Percentiles rank a stretch among this genome's conserved stretches.
Evolutionary conservation across 1,284 basidiomycete species (phyloP).

Genomic region (Cronartium ribicola): DNA sequence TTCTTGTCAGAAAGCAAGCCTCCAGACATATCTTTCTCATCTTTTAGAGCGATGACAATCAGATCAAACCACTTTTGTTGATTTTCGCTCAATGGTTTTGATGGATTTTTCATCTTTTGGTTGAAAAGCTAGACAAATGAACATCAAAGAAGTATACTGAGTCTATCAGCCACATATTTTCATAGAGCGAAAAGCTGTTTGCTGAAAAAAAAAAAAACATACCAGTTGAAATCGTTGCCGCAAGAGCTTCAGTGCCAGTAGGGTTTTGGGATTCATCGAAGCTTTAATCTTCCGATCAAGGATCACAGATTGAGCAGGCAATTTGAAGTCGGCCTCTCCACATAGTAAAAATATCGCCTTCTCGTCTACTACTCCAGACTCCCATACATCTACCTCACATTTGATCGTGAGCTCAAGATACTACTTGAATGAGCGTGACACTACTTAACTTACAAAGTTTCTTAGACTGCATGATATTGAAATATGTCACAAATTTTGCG

Average conservation of each 20-base stretch:
- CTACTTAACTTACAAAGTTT: slow-evolving; percentile 60
- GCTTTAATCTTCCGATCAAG: slow-evolving; percentile 44
- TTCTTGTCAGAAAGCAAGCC: background rate
- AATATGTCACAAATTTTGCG: slow-evolving; percentile 71
- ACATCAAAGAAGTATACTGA: background rate
- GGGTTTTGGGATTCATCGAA: slow-evolving; percentile 36
- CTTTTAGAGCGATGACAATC: slow-evolving; percentile 26
- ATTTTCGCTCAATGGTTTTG: slow-evolving; percentile 21
- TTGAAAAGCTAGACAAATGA: slow-evolving; percentile 21
- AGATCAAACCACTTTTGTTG: slow-evolving; percentile 41
- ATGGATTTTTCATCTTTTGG: slow-evolving; percentile 42
- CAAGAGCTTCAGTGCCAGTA: slow-evolving; percentile 34
- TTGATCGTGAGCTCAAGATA: background rate
- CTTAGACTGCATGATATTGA: slow-evolving; percentile 88
- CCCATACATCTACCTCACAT: slow-evolving; percentile 68
- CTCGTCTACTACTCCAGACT: slow-evolving; percentile 84
- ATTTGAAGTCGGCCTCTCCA: slow-evolving; percentile 79
- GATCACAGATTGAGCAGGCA: slow-evolving; percentile 48
- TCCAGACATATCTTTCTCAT: slow-evolving; percentile 26
- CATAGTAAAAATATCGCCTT: slow-evolving; percentile 76
- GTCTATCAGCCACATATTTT: background rate
- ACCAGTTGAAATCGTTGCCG: slow-evolving; percentile 38
- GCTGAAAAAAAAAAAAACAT: background rate
- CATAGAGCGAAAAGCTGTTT: background rate
- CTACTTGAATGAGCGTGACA: background rate